phyloP scores from a whole-genome alignment of 768 basidiomycete species.

The Steccherinum ochraceum region DNA sequence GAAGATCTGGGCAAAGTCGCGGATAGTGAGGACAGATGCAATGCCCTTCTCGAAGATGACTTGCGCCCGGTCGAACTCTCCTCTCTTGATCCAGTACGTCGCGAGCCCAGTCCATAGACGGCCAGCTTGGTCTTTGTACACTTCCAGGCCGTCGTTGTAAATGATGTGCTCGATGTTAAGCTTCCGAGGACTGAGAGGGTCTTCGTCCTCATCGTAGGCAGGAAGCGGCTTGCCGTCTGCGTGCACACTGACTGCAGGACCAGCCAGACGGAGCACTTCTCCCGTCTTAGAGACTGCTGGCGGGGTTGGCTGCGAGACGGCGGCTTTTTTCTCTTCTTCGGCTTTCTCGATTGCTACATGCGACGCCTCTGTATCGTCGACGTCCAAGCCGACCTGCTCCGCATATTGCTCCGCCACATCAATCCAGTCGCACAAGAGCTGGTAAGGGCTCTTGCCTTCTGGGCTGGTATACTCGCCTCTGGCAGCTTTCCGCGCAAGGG shows the following conservation, averaged over 20 bases:
- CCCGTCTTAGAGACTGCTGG: constrained; percentile 44
- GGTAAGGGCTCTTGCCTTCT: constrained; percentile 94
- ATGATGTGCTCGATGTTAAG: constrained; percentile 88
- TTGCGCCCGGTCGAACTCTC: constrained; percentile 88
- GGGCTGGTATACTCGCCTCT: constrained; percentile 79
- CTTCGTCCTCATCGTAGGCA: constrained; percentile 76
- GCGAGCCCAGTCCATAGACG: constrained; percentile 94
- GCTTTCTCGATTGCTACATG: constrained; percentile 46
- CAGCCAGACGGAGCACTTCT: constrained; percentile 65
- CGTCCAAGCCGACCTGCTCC: constrained; percentile 88
- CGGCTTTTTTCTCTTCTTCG: constrained; percentile 31
- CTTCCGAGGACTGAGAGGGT: constrained; percentile 60
- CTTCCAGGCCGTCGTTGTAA: constrained; percentile 73
- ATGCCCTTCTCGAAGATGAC: constrained; percentile 86
- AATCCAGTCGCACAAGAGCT: constrained; percentile 87
- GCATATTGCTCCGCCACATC: constrained; percentile 86
- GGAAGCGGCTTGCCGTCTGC: constrained; percentile 41
- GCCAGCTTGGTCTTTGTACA: constrained; percentile 97
- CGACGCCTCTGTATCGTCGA: constrained; percentile 62
- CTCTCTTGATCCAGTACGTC: constrained; percentile 97
- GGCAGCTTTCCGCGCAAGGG: constrained; percentile 77
- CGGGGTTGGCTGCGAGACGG: constrained; percentile 18
- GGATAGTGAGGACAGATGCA: constrained; percentile 78
- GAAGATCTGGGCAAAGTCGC: constrained; percentile 97
- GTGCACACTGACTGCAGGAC: constrained; percentile 50